These are phyloP conservation scores for Boletus pseudopeckii DNA, from an alignment of 768 basidiomycete species.

Conservation along the genomic window DNA sequence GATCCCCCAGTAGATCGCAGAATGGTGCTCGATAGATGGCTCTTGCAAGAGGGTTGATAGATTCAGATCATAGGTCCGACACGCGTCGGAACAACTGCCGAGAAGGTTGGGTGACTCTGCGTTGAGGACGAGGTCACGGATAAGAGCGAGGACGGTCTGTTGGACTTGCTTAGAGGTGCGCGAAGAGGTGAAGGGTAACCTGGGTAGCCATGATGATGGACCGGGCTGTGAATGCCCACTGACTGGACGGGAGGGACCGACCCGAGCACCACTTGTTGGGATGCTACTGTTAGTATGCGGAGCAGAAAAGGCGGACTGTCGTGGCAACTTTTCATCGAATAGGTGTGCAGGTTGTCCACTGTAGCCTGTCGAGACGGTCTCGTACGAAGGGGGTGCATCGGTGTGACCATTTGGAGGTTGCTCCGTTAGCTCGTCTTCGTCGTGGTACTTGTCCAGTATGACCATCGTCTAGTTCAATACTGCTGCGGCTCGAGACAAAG, in stretches of 20 bases:
- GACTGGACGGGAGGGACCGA: not conserved
- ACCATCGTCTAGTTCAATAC: slow-evolving; percentile 10
- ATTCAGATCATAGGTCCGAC: slow-evolving; percentile 45
- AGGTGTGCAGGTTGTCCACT: not conserved
- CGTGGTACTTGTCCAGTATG: slow-evolving; percentile 19
- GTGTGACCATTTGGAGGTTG: not conserved
- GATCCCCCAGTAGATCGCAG: slow-evolving; percentile 72
- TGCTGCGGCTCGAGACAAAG: not conserved
- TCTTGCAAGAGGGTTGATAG: slow-evolving; percentile 60
- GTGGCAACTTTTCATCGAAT: slow-evolving; percentile 13
- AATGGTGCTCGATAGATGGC: slow-evolving; percentile 58
- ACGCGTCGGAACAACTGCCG: slow-evolving; percentile 54
- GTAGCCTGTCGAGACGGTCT: slow-evolving; percentile 7
- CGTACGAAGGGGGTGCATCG: slow-evolving; percentile 28
- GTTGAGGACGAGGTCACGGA: slow-evolving; percentile 51
- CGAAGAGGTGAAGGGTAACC: slow-evolving; percentile 18
- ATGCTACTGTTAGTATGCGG: not conserved
- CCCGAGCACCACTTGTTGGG: not conserved
- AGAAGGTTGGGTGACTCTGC: slow-evolving; percentile 19
- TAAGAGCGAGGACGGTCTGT: slow-evolving; percentile 48
- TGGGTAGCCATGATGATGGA: slow-evolving; percentile 17
- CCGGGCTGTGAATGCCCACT: not conserved
- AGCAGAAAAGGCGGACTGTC: not conserved
- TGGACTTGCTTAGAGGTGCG: slow-evolving; percentile 45
- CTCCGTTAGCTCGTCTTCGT: slow-evolving; percentile 5